Base-by-base conservation (phyloP, 2,329 filamentous ascomycete species). In the Cladosporium sp. region DNA sequence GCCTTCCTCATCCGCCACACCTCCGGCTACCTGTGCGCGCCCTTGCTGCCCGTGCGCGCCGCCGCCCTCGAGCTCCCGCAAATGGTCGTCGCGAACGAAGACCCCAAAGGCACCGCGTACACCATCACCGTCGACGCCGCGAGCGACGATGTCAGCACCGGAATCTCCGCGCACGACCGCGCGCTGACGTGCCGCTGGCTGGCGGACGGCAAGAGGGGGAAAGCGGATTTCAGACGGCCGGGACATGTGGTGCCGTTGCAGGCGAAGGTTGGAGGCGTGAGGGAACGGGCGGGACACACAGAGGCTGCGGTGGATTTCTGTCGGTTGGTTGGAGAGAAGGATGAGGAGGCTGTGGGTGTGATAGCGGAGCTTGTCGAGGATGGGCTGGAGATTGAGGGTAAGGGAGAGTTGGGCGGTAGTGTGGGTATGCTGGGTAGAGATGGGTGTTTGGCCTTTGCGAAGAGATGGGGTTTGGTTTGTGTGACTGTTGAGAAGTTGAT, bases 401-500 rank as follows among this genome's bases (percentile, higher is more conserved):
- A 84, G 73, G 85, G 92, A 0, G 81, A 91, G 73, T 82, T 88
- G 70, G 77, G 78, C 12, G 88, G 86, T 23, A 86, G 89, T 62
- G 80, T 80, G n/a, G 92, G 90, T 29, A 99, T 99, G 95, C 89
- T 98, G 88, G 83, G 93, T 71, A 88, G 92, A 69, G 92, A 97
- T 81, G 91, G 87, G 44, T 97, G 93, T 80, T 82, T 99, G 75
- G 86, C 84, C 60, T 99, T 99, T 84, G 95, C 93, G 31, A 88
- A 88, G 79, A 88, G 85, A 79, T 98, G 91, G 88, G 93, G 93
- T 5, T 82, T 99, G 72, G 95, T 91, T 82, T 92, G 96, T 66
- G 96, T 93, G 80, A 98, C 95, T 33, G 98, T 99, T 80, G 93
- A 94, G 76, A 93, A 94, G 79, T 79, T 99, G 80, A 89, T 94